Evolutionary conservation across 1,139 yeast species (phyloP), one percentile per base, ranked within the genome.

Genomic region (Tardiomyces digboiensis): DNA sequence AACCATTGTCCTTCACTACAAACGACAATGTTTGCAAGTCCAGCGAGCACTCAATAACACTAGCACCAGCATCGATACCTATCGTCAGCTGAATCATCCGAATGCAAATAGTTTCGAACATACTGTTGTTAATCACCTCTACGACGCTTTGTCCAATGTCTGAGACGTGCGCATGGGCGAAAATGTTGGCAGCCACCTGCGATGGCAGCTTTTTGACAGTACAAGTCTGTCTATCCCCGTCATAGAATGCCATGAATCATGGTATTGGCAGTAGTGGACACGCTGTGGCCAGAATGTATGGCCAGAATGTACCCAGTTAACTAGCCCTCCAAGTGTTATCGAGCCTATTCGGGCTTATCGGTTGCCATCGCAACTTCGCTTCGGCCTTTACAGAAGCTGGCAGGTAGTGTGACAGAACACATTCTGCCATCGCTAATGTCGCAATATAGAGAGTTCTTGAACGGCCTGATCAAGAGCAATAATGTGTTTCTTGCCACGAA

Each of bases 401-500:
- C n/a, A n/a, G n/a, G n/a, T n/a, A n/a, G n/a, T n/a, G n/a, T n/a
- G n/a, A n/a, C n/a, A n/a, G n/a, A n/a, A n/a, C n/a, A n/a, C n/a
- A n/a, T n/a, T n/a, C n/a, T n/a, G n/a, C n/a, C n/a, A n/a, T n/a
- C n/a, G n/a, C n/a, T n/a, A 22, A 39, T 41, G 19, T 40, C 44
- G 22, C 43, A 29, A 38, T 50, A 39, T 38, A 40, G 38, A 39
- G 46, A 70, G 42, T 76, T 74, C 59, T 81, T 82, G 52, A 75
- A 82, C 62, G 62, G 68, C 40, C 70, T 83, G 53, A 82, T 85
- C 66, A 71, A 74, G 57, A 60, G 71, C 49, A 75, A 80, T 64
- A 76, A 78, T 43, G 69, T 85, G 44, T 84, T 85, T 60, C 75
- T 85, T 53, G 94, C 94, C 29, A 81, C 94, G 23, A 85, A 85